Percentiles rank a stretch among this genome's conserved stretches.
These are phyloP conservation scores for Beauveria scarabaeidicola DNA, from an alignment of 2,329 filamentous ascomycete species.

Conservation along the genomic window DNA sequence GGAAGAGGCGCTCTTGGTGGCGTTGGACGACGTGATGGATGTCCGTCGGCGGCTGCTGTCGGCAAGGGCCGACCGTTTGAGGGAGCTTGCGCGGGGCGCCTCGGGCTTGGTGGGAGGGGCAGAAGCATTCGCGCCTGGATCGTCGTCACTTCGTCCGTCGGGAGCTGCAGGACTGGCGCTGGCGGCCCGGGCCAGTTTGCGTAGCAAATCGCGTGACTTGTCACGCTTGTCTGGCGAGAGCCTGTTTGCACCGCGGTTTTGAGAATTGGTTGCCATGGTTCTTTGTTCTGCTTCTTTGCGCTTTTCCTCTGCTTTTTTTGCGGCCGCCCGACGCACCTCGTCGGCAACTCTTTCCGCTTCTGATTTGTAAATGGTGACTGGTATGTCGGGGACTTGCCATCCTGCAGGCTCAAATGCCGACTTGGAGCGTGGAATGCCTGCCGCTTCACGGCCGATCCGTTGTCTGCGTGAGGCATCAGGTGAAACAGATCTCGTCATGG, in stretches of 20 bases:
- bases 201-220: constrained; percentile 41
- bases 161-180: constrained; percentile 35
- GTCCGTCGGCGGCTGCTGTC: neutral
- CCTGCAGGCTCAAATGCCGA: constrained; percentile 22
- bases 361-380: constrained; percentile 31
- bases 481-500: constrained; percentile 34
- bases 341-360: constrained; percentile 2
- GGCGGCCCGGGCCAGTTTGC: constrained; percentile 38
- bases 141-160: constrained; percentile 10
- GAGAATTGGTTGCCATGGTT: neutral
- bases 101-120: neutral
- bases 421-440: constrained; percentile 13
- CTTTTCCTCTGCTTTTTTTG: neutral
- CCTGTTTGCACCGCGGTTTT: constrained; percentile 14
- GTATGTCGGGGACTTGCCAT: constrained; percentile 30
- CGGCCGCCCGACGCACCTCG: neutral
- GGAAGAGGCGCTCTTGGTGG: constrained; percentile 2
- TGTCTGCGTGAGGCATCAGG: constrained; percentile 25
- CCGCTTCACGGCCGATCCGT: constrained; percentile 6
- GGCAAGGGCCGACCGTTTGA: neutral
- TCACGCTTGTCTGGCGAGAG: constrained; percentile 18
- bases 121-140: neutral
- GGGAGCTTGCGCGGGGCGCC: constrained; percentile 5
- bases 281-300: constrained; percentile 1
- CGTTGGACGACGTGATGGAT: constrained; percentile 6